Evolutionary conservation across 23 red algal species (phyloP).

Genomic region (Agarophyton chilense): DNA sequence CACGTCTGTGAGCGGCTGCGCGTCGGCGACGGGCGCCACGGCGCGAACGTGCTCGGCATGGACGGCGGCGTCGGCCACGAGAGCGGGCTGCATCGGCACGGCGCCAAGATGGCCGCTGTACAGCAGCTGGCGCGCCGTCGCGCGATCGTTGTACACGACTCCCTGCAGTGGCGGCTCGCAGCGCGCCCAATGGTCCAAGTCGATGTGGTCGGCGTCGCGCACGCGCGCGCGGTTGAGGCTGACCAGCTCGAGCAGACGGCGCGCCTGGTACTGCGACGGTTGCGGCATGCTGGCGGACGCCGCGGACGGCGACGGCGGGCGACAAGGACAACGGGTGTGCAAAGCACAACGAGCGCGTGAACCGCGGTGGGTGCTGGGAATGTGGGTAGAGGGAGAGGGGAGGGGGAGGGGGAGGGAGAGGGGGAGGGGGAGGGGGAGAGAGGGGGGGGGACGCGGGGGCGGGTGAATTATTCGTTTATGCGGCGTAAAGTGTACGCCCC

Average conservation of each 20-base stretch:
- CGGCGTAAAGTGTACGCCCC: too few species aligned
- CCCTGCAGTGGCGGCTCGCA: constrained; percentile 33
- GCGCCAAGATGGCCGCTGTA: constrained; percentile 35
- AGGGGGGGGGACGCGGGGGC: too few species aligned
- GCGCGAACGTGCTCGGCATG: too few species aligned
- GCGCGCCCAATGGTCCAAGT: constrained; percentile 45
- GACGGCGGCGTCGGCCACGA: background rate
- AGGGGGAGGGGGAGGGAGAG: too few species aligned
- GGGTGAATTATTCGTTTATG: too few species aligned
- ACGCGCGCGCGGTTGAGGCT: background rate
- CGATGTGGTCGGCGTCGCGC: background rate
- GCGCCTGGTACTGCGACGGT: constrained; percentile 30
- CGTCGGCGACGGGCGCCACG: background rate
- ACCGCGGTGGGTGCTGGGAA: too few species aligned
- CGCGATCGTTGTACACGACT: constrained; percentile 1
- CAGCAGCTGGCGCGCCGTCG: background rate
- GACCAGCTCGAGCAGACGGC: constrained; percentile 23
- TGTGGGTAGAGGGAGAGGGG: too few species aligned
- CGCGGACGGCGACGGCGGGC: background rate
- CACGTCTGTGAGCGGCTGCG: background rate
- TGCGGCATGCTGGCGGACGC: background rate
- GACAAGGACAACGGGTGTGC: background rate
- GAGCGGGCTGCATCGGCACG: background rate
- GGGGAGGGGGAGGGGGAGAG: too few species aligned
- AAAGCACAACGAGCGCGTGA: too few species aligned